These are phyloP conservation scores for Rhizopus arrhizus DNA, from an alignment of 371 early-diverging fungal species.

Conservation along the genomic window DNA sequence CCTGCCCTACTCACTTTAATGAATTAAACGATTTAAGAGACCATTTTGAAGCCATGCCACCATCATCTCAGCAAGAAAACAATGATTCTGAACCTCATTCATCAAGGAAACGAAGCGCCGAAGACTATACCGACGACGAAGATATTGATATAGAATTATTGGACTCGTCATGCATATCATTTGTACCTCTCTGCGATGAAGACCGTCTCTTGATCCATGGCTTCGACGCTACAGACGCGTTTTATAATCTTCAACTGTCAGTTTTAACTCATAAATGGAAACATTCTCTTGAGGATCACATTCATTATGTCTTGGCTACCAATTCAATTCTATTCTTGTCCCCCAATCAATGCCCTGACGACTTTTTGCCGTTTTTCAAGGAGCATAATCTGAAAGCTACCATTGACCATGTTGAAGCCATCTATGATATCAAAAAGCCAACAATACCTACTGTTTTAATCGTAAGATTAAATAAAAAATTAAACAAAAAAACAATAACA, in stretches of 20 bases:
- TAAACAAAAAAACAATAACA: no score
- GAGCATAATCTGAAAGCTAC: not conserved
- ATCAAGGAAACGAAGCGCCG: conserved; percentile 9
- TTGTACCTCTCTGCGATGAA: conserved; percentile 2
- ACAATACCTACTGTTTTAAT: no score
- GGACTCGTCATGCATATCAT: conserved; percentile 5
- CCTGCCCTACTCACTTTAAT: no score
- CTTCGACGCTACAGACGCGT: not conserved
- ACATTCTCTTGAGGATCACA: conserved; percentile 18
- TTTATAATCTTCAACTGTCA: conserved; percentile 8
- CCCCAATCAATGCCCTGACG: conserved; percentile 14
- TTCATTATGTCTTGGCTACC: conserved; percentile 12
- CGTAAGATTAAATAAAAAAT: no score
- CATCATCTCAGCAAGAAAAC: conserved; percentile 4
- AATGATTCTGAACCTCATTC: conserved; percentile 8
- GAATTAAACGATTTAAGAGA: not conserved
- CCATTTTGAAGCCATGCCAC: conserved; percentile 2
- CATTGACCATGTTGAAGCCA: not conserved
- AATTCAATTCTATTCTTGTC: conserved; percentile 23
- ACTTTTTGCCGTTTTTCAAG: conserved; percentile 6
- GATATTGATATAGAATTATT: conserved; percentile 5
- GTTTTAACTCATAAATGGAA: conserved; percentile 15
- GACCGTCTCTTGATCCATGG: conserved; percentile 4
- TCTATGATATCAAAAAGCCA: not conserved
- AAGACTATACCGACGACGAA: not conserved